Percentiles rank a stretch among this genome's conserved stretches.
Conservation (phyloP, 148 eudicot genomes). For the Drosera capensis region DNA sequence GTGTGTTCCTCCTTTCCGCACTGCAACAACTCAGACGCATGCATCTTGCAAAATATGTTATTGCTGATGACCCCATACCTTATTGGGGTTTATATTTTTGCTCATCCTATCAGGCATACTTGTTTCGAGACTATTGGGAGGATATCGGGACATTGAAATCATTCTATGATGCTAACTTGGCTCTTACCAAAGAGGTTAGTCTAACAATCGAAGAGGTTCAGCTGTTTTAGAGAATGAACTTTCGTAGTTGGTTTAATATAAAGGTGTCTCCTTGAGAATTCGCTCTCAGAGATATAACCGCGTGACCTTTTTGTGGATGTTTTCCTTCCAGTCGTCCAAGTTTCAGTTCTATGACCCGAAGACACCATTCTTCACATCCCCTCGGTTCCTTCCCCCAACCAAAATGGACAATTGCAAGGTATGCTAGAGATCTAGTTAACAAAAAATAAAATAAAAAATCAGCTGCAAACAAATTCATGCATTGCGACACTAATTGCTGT, state of each 20-base stretch:
- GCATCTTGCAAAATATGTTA: background rate
- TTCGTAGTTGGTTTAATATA: background rate
- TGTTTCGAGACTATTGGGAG: slow-evolving; percentile 93
- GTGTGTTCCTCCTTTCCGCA: background rate
- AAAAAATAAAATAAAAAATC: background rate
- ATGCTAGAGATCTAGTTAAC: slow-evolving; percentile 4
- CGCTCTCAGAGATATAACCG: background rate
- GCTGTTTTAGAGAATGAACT: too few relatives aligned
- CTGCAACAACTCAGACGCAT: background rate
- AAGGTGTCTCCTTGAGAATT: background rate
- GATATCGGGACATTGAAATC: slow-evolving; percentile 87
- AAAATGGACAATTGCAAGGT: slow-evolving; percentile 85
- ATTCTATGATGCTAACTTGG: slow-evolving; percentile 88
- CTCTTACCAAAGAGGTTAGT: slow-evolving; percentile 72
- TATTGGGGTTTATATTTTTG: background rate
- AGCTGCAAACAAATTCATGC: background rate
- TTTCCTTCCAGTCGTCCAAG: slow-evolving; percentile 38
- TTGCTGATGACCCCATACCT: background rate
- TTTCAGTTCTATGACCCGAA: slow-evolving; percentile 84
- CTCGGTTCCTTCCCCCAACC: slow-evolving; percentile 78
- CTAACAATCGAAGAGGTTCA: background rate
- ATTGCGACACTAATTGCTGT: background rate
- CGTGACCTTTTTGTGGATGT: background rate
- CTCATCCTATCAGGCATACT: slow-evolving; percentile 46
- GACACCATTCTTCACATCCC: slow-evolving; percentile 89